Conservation (phyloP, 1,284 basidiomycete species). For the Phaffia rhodozyma region DNA sequence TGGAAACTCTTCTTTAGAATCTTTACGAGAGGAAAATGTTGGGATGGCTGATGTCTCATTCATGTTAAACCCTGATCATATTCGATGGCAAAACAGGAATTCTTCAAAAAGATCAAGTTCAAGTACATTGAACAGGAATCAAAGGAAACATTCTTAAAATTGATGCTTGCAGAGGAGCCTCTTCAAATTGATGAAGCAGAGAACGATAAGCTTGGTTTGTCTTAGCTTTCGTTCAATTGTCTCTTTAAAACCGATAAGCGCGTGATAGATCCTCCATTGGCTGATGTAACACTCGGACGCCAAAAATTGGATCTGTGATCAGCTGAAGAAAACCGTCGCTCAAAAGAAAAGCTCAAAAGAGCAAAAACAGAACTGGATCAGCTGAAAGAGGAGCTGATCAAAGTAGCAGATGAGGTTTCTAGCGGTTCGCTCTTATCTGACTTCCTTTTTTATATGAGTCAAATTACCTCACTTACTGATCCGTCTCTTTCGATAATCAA, state of each 20-base stretch:
- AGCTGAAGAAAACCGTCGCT: constrained; percentile 48
- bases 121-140: constrained; percentile 76
- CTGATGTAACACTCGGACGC: background rate
- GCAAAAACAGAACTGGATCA: constrained; percentile 52
- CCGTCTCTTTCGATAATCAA: background rate
- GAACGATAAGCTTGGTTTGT: constrained; percentile 46
- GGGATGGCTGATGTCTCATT: background rate
- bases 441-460: background rate
- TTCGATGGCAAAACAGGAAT: constrained; percentile 41
- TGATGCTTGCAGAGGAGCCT: constrained; percentile 65
- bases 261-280: background rate
- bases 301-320: constrained; percentile 25
- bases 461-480: background rate
- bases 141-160: constrained; percentile 69
- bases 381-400: constrained; percentile 49
- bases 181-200: constrained; percentile 44
- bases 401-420: constrained; percentile 52
- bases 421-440: constrained; percentile 40
- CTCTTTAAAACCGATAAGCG: background rate
- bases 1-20: background rate
- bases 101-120: constrained; percentile 70
- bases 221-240: background rate
- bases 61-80: background rate
- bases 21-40: background rate
- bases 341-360: constrained; percentile 53